phyloP scores from a whole-genome alignment of 768 basidiomycete species.

The Calocera cornea region DNA sequence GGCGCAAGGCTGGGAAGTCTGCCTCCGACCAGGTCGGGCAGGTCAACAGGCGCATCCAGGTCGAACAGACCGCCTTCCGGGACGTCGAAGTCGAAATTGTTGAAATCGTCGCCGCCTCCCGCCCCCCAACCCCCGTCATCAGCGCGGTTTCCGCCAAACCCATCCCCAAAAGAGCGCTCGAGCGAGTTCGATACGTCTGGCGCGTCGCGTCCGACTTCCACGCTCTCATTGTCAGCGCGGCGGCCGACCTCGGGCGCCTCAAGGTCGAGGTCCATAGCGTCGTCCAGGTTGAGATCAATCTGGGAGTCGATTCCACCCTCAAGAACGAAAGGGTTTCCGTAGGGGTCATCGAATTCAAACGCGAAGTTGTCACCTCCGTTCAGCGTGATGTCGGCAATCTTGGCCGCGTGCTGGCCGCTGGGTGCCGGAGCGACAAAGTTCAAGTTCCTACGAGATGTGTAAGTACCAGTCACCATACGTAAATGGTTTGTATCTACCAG shows the following conservation, averaged over 20 bases:
- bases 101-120: constrained; percentile 13
- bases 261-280: constrained; percentile 39
- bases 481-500: constrained; percentile 37
- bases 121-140: constrained; percentile 18
- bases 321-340: constrained; percentile 41
- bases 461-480: constrained; percentile 12
- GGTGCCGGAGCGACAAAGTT: constrained; percentile 57
- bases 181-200: constrained; percentile 44
- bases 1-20: constrained; percentile 22
- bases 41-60: constrained; percentile 20
- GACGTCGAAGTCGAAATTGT: constrained; percentile 42
- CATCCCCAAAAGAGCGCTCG: constrained; percentile 47
- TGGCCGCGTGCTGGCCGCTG: constrained; percentile 69
- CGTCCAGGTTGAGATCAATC: constrained; percentile 63
- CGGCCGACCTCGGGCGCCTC: constrained; percentile 22
- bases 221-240: constrained; percentile 45
- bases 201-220: constrained; percentile 69
- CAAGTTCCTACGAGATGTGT: constrained; percentile 44
- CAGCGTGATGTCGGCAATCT: constrained; percentile 79
- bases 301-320: constrained; percentile 75
- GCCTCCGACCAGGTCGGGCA: not conserved
- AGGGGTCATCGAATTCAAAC: constrained; percentile 43
- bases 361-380: constrained; percentile 56
- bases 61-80: constrained; percentile 41
- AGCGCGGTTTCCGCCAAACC: constrained; percentile 35